These are phyloP conservation scores for Podospora bellae-mahoneyi DNA, from an alignment of 495 filamentous ascomycete species.

Conservation along the genomic window DNA sequence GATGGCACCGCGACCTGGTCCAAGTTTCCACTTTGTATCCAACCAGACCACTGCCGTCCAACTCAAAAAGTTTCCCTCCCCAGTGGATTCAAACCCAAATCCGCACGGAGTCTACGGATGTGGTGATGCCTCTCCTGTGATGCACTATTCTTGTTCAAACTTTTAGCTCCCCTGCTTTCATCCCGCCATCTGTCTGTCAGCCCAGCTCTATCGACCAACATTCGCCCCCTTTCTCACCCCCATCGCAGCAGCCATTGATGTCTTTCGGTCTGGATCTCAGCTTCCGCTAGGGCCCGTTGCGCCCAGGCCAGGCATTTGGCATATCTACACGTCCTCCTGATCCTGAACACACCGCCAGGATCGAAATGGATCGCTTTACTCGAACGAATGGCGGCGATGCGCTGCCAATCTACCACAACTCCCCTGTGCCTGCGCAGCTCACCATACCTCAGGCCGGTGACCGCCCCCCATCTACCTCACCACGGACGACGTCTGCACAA, in stretches of 20 bases:
- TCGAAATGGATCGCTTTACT: conserved; percentile 32
- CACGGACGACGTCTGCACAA: conserved; percentile 45
- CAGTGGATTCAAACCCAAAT: conserved; percentile 14
- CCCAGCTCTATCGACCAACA: conserved; percentile 6
- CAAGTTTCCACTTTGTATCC: conserved; percentile 16
- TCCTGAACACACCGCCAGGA: background rate
- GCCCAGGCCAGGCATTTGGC: conserved; percentile 16
- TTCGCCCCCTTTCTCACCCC: background rate
- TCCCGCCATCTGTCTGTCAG: background rate
- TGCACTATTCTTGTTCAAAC: background rate
- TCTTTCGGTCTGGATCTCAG: conserved; percentile 22
- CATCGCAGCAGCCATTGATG: conserved; percentile 20
- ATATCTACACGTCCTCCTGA: background rate
- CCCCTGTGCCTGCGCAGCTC: conserved; percentile 19
- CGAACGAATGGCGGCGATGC: conserved; percentile 35
- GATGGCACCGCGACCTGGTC: conserved; percentile 19
- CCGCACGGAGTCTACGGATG: background rate
- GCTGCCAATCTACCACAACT: conserved; percentile 35
- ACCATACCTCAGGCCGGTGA: conserved; percentile 25
- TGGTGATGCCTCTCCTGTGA: conserved; percentile 3
- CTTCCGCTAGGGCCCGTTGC: conserved; percentile 27
- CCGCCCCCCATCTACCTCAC: conserved; percentile 34
- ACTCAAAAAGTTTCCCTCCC: conserved; percentile 15
- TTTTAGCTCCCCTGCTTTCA: background rate
- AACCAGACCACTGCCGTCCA: conserved; percentile 3